A percentile compares a stretch with the other conserved stretches of the same genome.
These are phyloP conservation scores for Aureobasidium lini DNA, from an alignment of 2,329 filamentous ascomycete genomes.

Conservation along the genomic window DNA sequence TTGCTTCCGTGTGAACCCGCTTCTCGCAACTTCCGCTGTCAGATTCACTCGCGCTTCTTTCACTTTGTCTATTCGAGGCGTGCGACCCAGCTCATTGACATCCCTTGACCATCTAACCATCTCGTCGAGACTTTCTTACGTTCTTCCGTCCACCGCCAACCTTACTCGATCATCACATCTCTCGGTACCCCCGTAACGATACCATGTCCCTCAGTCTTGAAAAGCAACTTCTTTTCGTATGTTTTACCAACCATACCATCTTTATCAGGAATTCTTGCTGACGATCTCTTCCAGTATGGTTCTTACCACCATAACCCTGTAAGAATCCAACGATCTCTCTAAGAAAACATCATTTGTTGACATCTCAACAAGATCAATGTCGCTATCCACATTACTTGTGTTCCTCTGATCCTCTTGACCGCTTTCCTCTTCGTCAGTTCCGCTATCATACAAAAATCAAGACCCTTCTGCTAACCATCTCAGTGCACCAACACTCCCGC, in stretches of 20 bases:
- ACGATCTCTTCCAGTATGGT: conserved; percentile 57
- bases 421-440: conserved; percentile 61
- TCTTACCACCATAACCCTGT: conserved; percentile 72
- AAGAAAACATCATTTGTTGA: not conserved
- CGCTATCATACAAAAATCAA: conserved; percentile 6
- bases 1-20: conserved; percentile 9
- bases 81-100: not conserved
- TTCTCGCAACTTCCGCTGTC: not conserved
- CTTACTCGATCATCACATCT: not conserved
- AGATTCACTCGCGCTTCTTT: not conserved
- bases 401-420: conserved; percentile 67
- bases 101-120: not conserved
- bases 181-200: not conserved
- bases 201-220: conserved; percentile 62
- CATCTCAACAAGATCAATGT: conserved; percentile 56
- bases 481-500: conserved; percentile 52
- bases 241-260: conserved; percentile 29
- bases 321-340: conserved; percentile 17
- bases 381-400: conserved; percentile 70
- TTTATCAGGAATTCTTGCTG: not conserved
- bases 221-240: conserved; percentile 74
- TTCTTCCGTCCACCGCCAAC: not conserved
- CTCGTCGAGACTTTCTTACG: not conserved
- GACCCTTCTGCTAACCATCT: not conserved
- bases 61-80: not conserved